Evolutionary conservation across 495 filamentous ascomycete genomes (phyloP).

Genomic region (Xylaria acuta): DNA sequence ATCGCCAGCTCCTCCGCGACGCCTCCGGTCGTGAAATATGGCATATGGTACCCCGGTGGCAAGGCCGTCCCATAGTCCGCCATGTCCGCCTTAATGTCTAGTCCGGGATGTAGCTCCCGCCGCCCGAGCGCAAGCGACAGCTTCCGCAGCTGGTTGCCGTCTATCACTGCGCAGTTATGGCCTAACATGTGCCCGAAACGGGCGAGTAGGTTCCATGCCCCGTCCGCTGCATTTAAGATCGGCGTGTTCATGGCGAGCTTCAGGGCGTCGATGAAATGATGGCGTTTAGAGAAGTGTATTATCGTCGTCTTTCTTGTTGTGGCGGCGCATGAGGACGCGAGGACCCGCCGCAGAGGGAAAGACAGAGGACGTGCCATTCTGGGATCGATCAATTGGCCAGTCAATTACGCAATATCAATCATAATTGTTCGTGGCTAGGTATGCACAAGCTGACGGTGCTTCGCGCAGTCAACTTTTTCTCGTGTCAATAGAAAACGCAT

Average conservation of each 20-base stretch:
- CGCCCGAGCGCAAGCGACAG: constrained; percentile 59
- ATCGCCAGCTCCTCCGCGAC: constrained; percentile 57
- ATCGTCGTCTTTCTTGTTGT: background rate
- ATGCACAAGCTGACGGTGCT: no score
- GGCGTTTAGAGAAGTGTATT: background rate
- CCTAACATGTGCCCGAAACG: constrained; percentile 8
- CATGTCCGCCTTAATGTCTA: background rate
- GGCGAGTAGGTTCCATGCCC: background rate
- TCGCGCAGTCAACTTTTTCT: no score
- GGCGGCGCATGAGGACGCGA: background rate
- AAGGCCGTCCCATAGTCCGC: constrained; percentile 49
- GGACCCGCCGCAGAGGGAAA: background rate
- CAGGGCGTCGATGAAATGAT: background rate
- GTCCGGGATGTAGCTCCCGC: background rate
- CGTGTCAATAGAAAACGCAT: no score
- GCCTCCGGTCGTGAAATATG: constrained; percentile 64
- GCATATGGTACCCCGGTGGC: constrained; percentile 65
- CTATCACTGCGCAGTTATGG: no score
- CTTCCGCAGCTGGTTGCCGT: constrained; percentile 64
- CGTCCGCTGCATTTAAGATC: background rate
- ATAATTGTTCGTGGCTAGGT: no score
- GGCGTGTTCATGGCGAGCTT: no score
- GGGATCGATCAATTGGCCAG: background rate
- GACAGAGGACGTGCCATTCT: background rate
- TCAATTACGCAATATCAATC: background rate